Evolutionary conservation across 129 eudicot species (phyloP).

Genomic region (Apium graveolens): DNA sequence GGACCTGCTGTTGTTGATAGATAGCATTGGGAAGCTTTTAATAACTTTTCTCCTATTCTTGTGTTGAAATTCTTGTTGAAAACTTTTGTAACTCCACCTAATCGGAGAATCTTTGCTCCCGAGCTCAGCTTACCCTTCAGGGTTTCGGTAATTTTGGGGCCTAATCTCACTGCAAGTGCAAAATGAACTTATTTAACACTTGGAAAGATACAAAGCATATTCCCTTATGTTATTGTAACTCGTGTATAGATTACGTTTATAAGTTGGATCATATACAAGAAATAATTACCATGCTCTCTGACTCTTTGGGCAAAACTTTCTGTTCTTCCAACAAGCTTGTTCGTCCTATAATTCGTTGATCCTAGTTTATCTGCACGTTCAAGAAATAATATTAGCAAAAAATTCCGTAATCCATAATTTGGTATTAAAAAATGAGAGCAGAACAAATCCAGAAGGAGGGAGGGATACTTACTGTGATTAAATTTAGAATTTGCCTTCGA

Average conservation of each 20-base stretch:
- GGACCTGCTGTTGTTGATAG: conserved; percentile 35
- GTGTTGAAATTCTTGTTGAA: conserved; percentile 19
- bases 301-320: not conserved
- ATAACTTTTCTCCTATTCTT: conserved; percentile 21
- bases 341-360: not conserved
- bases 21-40: conserved; percentile 26
- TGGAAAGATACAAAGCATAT: not conserved
- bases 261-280: not conserved
- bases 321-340: conserved; percentile 14
- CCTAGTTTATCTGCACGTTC: not conserved
- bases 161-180: conserved; percentile 21
- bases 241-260: not conserved
- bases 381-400: not conserved
- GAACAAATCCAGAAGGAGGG: not conserved
- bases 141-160: conserved; percentile 23
- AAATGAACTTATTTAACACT: not conserved
- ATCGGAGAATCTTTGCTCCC: conserved; percentile 27
- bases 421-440: not conserved
- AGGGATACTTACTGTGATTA: not conserved
- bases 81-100: conserved; percentile 15
- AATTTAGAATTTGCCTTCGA: not conserved
- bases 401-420: not conserved
- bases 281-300: conserved; percentile 6
- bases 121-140: conserved; percentile 32
- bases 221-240: not conserved